Conservation (phyloP, 345 rosid genomes). For the Lepidium aucheri region DNA sequence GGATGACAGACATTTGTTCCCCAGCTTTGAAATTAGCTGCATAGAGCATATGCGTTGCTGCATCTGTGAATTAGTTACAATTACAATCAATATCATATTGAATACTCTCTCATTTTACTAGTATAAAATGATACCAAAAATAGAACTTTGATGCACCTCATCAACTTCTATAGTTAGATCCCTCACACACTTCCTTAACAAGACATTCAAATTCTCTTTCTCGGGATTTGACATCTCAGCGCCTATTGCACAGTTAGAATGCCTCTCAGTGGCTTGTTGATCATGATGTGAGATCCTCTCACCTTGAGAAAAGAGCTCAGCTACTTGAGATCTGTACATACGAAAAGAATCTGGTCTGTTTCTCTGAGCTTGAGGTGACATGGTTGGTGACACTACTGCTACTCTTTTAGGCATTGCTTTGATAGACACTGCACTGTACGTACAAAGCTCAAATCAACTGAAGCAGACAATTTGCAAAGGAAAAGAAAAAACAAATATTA, state of each 20-base stretch:
- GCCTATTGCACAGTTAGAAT: slow-evolving; percentile 29
- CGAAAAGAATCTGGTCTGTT: slow-evolving; percentile 40
- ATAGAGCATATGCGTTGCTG: not conserved
- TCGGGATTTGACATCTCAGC: slow-evolving; percentile 34
- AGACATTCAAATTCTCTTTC: slow-evolving; percentile 36
- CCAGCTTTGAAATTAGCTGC: not conserved
- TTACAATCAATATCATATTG: not conserved
- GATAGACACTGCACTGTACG: not conserved
- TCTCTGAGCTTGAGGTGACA: slow-evolving; percentile 6
- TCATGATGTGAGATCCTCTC: slow-evolving; percentile 19
- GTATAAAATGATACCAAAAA: not conserved
- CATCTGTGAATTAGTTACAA: not conserved
- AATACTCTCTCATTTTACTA: not conserved
- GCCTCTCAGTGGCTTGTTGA: slow-evolving; percentile 4
- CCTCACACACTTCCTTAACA: slow-evolving; percentile 38
- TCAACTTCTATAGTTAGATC: slow-evolving; percentile 40
- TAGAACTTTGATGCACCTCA: slow-evolving; percentile 32
- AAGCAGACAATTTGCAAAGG: not conserved
- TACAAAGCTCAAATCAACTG: not conserved
- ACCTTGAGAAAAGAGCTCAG: slow-evolving; percentile 33
- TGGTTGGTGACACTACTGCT: not conserved
- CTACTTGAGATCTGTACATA: slow-evolving; percentile 33
- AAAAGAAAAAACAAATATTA: not conserved
- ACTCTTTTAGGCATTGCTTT: slow-evolving; percentile 22
- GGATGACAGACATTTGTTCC: not conserved